Base-by-base conservation (phyloP, 2,329 filamentous ascomycete genomes). In the Trichoderma polysporum region DNA sequence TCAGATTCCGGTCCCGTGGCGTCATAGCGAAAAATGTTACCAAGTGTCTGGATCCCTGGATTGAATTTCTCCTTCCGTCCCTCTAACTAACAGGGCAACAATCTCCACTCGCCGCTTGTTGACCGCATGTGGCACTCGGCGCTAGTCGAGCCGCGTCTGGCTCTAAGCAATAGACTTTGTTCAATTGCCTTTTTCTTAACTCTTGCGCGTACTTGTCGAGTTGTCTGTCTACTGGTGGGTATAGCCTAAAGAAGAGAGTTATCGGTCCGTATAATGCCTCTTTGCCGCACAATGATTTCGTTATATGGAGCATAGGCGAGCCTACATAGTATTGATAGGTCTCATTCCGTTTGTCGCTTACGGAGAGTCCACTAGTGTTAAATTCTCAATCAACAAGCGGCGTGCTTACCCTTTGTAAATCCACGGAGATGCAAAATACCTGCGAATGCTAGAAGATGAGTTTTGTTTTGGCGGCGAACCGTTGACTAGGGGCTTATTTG, bases 1-100 rank as follows among this genome's bases (percentile, higher is more conserved):
- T 50, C 47, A 27, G 12, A 50, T 27, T 9, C 22, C 22, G 7
- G 13, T n/a, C 22, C 25, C 3, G 47, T 25, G 19, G 22, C 47
- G 47, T 50, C 47, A 50, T 50, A 50, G 47, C 22, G 25, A 33
- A 53, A 27, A 15, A 29, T n/a, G 39, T 53, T 56, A 33, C 50
- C 50, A 33, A 19, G 13, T 19, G 29, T 37, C 39, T 19, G 31
- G 15, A 19, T 17, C 37, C 49, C n/a, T n/a, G 45, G 13, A 4
- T 22, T 25, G 12, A 15, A 17, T n/a, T 39, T 39, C 33, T 19
- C 33, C 53, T 50, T 50, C 9, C 22, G 33, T 35, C 13, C 39
- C 22, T 17, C 58, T 27, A 13, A 64, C n/a, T 45, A 64, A 37
- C 60, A 54, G 60, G 60, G 60, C 60, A 45, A 63, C 50, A 47